Conservation (phyloP, 1,284 basidiomycete species). For the Apiotrichum brassicae region DNA sequence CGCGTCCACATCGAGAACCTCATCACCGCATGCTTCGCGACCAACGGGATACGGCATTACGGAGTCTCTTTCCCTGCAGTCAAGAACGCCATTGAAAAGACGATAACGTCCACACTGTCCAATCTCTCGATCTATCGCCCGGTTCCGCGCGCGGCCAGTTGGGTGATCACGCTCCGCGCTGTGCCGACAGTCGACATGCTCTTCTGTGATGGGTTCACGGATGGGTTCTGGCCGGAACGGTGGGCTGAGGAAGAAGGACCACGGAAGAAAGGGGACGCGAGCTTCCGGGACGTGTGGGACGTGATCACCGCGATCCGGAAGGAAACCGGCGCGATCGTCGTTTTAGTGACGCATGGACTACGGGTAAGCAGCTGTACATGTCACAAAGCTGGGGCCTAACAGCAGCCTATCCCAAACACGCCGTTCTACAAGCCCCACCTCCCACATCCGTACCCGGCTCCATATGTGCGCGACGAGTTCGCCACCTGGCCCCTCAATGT, state of each 20-base stretch:
- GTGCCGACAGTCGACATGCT: conserved; percentile 22
- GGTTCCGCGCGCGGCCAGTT: conserved; percentile 3
- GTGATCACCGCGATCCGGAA: conserved; percentile 30
- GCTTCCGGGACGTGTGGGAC: conserved; percentile 35
- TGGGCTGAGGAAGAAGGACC: conserved; percentile 31
- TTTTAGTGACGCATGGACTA: conserved; percentile 35
- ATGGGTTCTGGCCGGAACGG: conserved; percentile 38
- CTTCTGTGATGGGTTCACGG: conserved; percentile 39
- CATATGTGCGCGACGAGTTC: conserved; percentile 14
- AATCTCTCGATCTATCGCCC: neutral
- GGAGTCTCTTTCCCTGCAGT: neutral
- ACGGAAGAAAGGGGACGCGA: conserved; percentile 20
- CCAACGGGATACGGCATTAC: neutral
- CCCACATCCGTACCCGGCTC: conserved; percentile 36
- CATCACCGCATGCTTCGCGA: neutral
- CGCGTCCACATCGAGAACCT: conserved; percentile 23
- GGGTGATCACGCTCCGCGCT: conserved; percentile 21
- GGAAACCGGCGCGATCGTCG: conserved; percentile 34
- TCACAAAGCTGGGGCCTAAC: neutral
- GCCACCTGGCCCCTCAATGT: conserved; percentile 31
- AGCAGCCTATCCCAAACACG: conserved; percentile 5
- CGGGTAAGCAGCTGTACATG: conserved; percentile 40
- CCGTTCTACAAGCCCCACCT: conserved; percentile 37
- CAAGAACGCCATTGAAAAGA: conserved; percentile 8
- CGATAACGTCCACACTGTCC: conserved; percentile 5